Evolutionary conservation across 768 basidiomycete species (phyloP), one percentile per base, ranked within the genome.

Genomic region (Tylopilus plumbeoviolaceoides): DNA sequence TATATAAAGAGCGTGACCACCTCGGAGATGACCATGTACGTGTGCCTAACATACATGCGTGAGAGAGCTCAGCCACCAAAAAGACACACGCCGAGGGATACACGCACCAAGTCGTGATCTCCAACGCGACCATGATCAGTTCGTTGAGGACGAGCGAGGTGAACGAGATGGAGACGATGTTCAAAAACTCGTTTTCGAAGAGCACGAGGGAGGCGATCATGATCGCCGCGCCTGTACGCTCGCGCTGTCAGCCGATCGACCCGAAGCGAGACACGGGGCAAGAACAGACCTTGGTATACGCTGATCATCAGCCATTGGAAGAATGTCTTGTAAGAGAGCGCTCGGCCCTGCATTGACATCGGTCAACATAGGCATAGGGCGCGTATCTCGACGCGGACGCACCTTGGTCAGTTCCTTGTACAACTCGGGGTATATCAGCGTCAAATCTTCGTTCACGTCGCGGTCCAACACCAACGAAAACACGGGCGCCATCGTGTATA

Each of bases 371-470:
- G 7, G 28, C 4, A 5, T 3, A 23, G 23, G 23, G 23, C 23
- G 5, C 23, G 23, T 2, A 23, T 23, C 2, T 23, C 2, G 23
- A 23, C 23, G 2, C 5, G 23, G 2, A 1, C 49, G 45, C 48
- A 89, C 95, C 86, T 98, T 98, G 21, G 91, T 95, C 57, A 98
- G 72, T 58, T 98, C 97, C 72, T 98, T 98, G 72, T 98, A 99
- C 55, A 99, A 70, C 72, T 99, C 97, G 0, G 97, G 97, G 71
- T 98, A 99, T 51, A 97, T 76, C 59, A 98, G 73, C 0, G 97
- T 95, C 51, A 98, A 70, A 72, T 98, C 93, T 68, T 98, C 93
- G 67, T 85, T 98, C 48, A 99, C 91, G 67, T 99, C 97, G 36
- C 85, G 81, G 70, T 99, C 97, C 51, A 98, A 76, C 8, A 99